Base-by-base conservation (phyloP, 2,329 filamentous ascomycete genomes). In the Colletotrichum costaricense region DNA sequence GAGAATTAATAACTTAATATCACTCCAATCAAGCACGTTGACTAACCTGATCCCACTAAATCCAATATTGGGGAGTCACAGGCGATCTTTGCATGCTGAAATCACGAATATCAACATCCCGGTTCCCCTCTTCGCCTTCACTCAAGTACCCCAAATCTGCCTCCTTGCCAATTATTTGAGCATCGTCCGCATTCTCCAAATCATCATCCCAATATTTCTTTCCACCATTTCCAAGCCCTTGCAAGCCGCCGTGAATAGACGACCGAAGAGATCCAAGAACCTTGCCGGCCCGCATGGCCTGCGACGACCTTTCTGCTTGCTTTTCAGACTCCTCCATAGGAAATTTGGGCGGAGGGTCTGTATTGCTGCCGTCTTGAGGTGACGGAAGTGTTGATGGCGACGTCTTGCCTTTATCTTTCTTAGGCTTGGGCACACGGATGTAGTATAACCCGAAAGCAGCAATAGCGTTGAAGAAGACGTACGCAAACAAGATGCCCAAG, bases 371-470 rank as follows among this genome's bases (percentile, higher is more conserved):
- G 24, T 69, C n/a, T 28, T 62, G 33, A 46, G n/a, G 35, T 52
- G 52, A 11, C 14, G 24, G 5, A 4, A 54, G 30, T 19, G 22
- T 46, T n/a, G 67, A 59, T 1, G 55, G 28, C 28, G 35, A 14
- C 19, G 65, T 26, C 16, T 24, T 55, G 4, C 16, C 75, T 28
- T 69, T 65, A 1, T 74, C 77, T 75, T 77, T 77, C 62, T 77
- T 79, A 28, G 78, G 80, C 80, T 86, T 87, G 4, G 85, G 85
- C 46, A 86, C 84, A 6, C 86, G 79, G 74, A 88, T 78, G 85
- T 85, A 90, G 78, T 91, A 91, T 59, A 91, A 78, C 56, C 85
- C 82, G 8, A 90, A 81, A 0, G 89, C 89, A 2, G 83, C 86
- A 24, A 82, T 79, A 52, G 88, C 79, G 76, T 91, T 91, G 79